Conservation (phyloP, 1,284 basidiomycete species). For the Lignosus rhinocerotis region DNA sequence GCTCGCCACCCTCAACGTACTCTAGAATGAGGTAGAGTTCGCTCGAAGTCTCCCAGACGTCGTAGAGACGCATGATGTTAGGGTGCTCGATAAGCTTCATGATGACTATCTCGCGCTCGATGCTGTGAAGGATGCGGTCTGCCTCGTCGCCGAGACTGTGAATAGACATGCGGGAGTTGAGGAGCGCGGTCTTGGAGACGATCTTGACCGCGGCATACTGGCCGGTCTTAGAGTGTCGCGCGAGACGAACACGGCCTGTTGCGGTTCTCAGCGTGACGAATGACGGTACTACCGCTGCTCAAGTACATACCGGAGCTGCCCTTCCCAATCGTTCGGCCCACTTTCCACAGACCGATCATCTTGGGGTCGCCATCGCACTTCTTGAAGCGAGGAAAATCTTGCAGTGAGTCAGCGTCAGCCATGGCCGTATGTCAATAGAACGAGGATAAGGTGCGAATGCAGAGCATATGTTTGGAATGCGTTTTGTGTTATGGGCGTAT, state of each 20-base stretch:
- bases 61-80: conserved; percentile 92
- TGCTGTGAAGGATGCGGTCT: conserved; percentile 71
- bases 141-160: conserved; percentile 68
- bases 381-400: conserved; percentile 8
- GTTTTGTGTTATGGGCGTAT: background rate
- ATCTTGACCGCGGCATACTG: conserved; percentile 97
- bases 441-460: background rate
- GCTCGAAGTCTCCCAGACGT: conserved; percentile 95
- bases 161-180: conserved; percentile 72
- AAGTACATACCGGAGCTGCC: conserved; percentile 79
- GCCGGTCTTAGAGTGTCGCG: conserved; percentile 84
- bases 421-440: conserved; percentile 3
- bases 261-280: background rate
- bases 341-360: conserved; percentile 91
- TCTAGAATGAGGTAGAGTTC: conserved; percentile 95
- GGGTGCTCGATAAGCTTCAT: conserved; percentile 99
- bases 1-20: conserved; percentile 95
- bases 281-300: too few relatives aligned
- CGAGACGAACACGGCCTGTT: conserved; percentile 88
- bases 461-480: background rate
- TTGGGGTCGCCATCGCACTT: conserved; percentile 59
- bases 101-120: conserved; percentile 97
- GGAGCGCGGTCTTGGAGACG: conserved; percentile 78
- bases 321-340: conserved; percentile 91
- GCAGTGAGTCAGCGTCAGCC: conserved; percentile 8